Base-by-base conservation (phyloP, 2,329 filamentous ascomycete species). In the Fonsecaea multimorphosa region DNA sequence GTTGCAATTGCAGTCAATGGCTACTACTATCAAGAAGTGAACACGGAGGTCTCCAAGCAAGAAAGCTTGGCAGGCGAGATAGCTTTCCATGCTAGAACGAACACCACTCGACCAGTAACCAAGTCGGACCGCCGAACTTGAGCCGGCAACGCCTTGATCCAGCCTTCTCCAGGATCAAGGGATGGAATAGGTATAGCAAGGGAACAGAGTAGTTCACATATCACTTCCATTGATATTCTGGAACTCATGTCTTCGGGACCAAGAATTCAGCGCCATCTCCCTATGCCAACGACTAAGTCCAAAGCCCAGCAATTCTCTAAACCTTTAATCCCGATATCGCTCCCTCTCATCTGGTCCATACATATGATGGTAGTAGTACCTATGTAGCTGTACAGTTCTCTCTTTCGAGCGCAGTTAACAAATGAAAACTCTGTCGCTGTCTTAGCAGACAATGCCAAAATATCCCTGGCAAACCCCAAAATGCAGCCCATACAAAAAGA, bases 351-450 rank as follows among this genome's bases (percentile, higher is more conserved):
- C 67, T 53, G 65, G 57, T 68, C 65, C 65, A 66, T 64, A 68
- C 60, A 68, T 71, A 56, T 63, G 57, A 65, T 27, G 44, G 44
- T 24, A 49, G 40, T 22, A 46, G 19, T 49, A 49, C 44, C 44
- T 61, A 38, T 63, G 60, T 71, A 71, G 63, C 69, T 71, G 65
- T 71, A 71, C 69, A 71, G 53, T 55, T 69, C 61, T 55, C 29
- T n/a, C 46, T 61, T 56, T 31, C 44, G 53, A 63, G 62, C 60
- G 36, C 53, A 54, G 61, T 67, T 68, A 68, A 71, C 67, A 71
- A 68, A 71, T 66, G 67, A 69, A 68, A 68, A 59, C 29, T 22
- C 31, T 66, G 60, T 68, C 65, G 65, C 62, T 69, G 69, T 69
- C 52, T 57, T 61, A 70, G 66, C 66, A 64, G 66, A 63, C 66